These are phyloP conservation scores for Neofusicoccum ribis DNA, from an alignment of 2,329 filamentous ascomycete species.

Conservation along the genomic window DNA sequence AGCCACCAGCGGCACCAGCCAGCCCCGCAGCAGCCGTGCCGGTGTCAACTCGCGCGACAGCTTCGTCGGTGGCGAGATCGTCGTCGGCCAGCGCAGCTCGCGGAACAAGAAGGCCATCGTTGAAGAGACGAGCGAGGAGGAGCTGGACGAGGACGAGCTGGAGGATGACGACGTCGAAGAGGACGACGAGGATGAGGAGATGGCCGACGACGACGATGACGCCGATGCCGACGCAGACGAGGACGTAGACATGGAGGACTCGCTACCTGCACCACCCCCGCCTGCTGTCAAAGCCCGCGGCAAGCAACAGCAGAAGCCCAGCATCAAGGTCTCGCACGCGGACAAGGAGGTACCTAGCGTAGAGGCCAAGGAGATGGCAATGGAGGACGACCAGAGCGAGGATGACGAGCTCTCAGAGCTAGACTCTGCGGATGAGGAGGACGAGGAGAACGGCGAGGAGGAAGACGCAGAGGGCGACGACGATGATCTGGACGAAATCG, in stretches of 20 bases:
- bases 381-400: conserved; percentile 49
- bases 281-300: conserved; percentile 20
- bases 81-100: conserved; percentile 39
- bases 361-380: conserved; percentile 52
- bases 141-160: conserved; percentile 40
- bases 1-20: conserved; percentile 41
- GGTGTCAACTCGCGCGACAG: conserved; percentile 31
- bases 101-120: conserved; percentile 40
- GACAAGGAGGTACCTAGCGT: conserved; percentile 29
- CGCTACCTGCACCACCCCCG: conserved; percentile 31
- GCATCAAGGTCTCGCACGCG: conserved; percentile 34
- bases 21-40: conserved; percentile 28
- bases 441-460: conserved; percentile 47
- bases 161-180: conserved; percentile 40
- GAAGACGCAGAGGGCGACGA: conserved; percentile 41
- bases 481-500: conserved; percentile 46
- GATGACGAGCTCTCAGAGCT: conserved; percentile 45
- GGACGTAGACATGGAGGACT: conserved; percentile 25
- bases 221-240: conserved; percentile 22
- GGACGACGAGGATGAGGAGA: conserved; percentile 39
- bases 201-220: conserved; percentile 30
- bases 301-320: conserved; percentile 38
- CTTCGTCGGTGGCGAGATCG: conserved; percentile 27
- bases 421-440: conserved; percentile 38
- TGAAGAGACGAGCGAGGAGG: conserved; percentile 44